A percentile compares a stretch with the other conserved stretches of the same genome.
Conservation (phyloP, 805 yeast genomes). For the Candida cerambycidarum region DNA sequence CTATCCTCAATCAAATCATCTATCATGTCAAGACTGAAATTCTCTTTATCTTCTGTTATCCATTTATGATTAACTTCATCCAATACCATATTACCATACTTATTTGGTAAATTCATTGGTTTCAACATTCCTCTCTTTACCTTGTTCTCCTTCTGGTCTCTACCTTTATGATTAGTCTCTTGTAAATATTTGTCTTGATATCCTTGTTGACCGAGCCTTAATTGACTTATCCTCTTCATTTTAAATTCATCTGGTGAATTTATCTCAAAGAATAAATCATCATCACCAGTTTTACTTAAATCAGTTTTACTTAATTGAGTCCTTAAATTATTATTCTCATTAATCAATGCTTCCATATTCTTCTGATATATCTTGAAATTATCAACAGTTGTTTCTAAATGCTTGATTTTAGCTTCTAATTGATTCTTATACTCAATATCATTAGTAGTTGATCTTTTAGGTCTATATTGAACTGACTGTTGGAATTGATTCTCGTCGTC, state of each 20-base stretch:
- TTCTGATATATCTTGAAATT: conserved; percentile 10
- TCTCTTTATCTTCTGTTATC: conserved; percentile 24
- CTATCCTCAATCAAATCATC: conserved; percentile 31
- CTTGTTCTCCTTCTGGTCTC: conserved; percentile 3
- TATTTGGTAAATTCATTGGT: conserved; percentile 33
- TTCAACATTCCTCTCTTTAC: conserved; percentile 28
- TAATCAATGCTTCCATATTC: conserved; percentile 18
- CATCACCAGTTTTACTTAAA: conserved; percentile 12
- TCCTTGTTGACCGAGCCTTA: conserved; percentile 21
- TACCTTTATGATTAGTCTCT: background rate
- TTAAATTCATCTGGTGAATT: conserved; percentile 21
- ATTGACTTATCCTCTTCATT: conserved; percentile 41
- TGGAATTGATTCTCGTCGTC: conserved; percentile 2
- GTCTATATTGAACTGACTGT: conserved; percentile 6
- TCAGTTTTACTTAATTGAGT: conserved; percentile 15
- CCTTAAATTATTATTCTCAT: conserved; percentile 15
- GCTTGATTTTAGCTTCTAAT: conserved; percentile 11
- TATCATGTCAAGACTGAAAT: conserved; percentile 34
- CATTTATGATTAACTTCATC: conserved; percentile 32
- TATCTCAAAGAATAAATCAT: conserved; percentile 12
- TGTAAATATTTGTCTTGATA: conserved; percentile 4
- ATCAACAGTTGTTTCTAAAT: conserved; percentile 11
- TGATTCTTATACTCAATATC: conserved; percentile 6
- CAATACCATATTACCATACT: conserved; percentile 34
- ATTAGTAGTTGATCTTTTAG: background rate